A percentile compares a stretch with the other conserved stretches of the same genome.
Evolutionary conservation across 805 yeast genomes (phyloP).

Genomic region (Diddensiella transvaalensis): DNA sequence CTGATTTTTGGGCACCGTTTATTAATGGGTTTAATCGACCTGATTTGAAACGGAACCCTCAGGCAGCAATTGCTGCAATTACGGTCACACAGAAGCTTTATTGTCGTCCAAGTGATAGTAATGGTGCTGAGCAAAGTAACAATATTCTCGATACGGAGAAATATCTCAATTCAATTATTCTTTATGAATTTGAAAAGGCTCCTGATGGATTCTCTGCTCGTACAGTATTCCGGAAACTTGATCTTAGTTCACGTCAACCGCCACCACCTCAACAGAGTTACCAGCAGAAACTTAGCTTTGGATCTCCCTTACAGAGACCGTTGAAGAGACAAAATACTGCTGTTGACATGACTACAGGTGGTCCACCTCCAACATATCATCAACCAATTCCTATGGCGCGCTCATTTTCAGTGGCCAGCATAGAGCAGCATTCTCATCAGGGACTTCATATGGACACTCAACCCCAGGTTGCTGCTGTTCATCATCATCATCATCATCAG

Average conservation of each 20-base stretch:
- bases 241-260: not conserved
- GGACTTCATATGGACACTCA: conserved; percentile 1
- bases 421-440: conserved; percentile 8
- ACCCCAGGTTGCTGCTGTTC: not conserved
- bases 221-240: conserved; percentile 34
- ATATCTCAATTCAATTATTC: conserved; percentile 30
- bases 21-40: conserved; percentile 28
- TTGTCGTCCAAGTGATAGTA: conserved; percentile 14
- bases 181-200: conserved; percentile 36
- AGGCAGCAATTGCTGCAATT: conserved; percentile 33
- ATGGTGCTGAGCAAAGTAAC: conserved; percentile 5
- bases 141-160: conserved; percentile 6
- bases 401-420: conserved; percentile 23
- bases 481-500: too few relatives aligned
- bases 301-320: conserved; percentile 2
- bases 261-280: not conserved
- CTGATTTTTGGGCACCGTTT: conserved; percentile 39
- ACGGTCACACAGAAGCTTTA: conserved; percentile 33
- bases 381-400: conserved; percentile 14
- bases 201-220: conserved; percentile 35
- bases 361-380: conserved; percentile 4
- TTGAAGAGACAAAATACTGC: not conserved
- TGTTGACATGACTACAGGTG: not conserved
- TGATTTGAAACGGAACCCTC: conserved; percentile 24
- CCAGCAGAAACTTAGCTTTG: conserved; percentile 1